A percentile compares a stretch with the other conserved stretches of the same genome.
Evolutionary conservation across 495 filamentous ascomycete genomes (phyloP).

Genomic region (Neurospora sp.): DNA sequence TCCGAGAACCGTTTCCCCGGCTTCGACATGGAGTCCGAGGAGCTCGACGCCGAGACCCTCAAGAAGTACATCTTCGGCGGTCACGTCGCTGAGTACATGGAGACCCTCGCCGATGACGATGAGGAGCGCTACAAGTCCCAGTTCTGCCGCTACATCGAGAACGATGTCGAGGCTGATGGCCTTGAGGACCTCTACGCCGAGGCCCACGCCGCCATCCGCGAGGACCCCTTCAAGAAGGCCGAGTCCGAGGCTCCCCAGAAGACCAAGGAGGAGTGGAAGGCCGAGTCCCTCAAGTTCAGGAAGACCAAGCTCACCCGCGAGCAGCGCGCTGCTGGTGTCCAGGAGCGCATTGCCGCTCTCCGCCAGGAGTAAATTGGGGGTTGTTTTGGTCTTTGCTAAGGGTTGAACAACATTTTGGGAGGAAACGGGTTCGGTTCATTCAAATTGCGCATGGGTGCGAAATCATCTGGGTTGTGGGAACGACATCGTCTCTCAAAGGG

Average conservation of each 20-base stretch:
- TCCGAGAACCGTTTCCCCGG: constrained; percentile 98
- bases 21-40: constrained; percentile 90
- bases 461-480: background rate
- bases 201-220: constrained; percentile 94
- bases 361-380: constrained; percentile 31
- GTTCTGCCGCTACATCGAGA: constrained; percentile 94
- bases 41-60: constrained; percentile 92
- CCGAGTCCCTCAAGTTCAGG: constrained; percentile 83
- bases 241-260: constrained; percentile 73
- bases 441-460: background rate
- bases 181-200: constrained; percentile 94
- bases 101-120: constrained; percentile 97
- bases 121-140: constrained; percentile 99
- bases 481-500: background rate
- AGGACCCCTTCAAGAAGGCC: constrained; percentile 93
- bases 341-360: constrained; percentile 78
- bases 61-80: constrained; percentile 99
- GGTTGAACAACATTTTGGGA: constrained; percentile 10
- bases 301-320: constrained; percentile 64
- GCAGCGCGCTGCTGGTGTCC: constrained; percentile 66
- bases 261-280: constrained; percentile 95
- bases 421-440: background rate
- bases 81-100: constrained; percentile 99
- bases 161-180: constrained; percentile 91
- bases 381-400: constrained; percentile 6